These are phyloP conservation scores for Rhodomyrtus tomentosa DNA, from an alignment of 345 rosid species.

Conservation along the genomic window DNA sequence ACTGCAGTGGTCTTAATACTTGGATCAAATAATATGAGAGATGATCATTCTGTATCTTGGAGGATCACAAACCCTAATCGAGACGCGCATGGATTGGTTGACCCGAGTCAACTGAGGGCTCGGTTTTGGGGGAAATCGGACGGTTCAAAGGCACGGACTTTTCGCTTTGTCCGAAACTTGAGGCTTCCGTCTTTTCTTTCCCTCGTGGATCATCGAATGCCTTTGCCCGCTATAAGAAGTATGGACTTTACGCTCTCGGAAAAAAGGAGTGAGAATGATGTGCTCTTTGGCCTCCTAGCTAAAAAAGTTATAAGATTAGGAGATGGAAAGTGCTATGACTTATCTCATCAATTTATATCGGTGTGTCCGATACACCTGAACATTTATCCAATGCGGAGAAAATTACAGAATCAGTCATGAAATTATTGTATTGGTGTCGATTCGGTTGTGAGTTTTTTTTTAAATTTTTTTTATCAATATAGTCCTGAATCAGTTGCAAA, in stretches of 20 bases:
- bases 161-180: not conserved
- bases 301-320: not conserved
- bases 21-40: not conserved
- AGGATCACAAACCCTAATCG: not conserved
- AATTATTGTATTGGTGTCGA: rapidly evolving
- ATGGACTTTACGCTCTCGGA: not conserved
- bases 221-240: not conserved
- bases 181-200: not conserved
- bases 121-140: not conserved
- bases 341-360: not conserved
- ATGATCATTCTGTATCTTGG: not conserved
- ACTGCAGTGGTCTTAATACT: too few relatives aligned
- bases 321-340: not conserved
- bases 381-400: not conserved
- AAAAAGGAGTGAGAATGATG: not conserved
- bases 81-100: not conserved
- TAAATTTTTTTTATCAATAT: not conserved
- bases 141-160: not conserved
- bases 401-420: not conserved
- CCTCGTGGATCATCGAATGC: not conserved
- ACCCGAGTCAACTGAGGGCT: not conserved
- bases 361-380: not conserved
- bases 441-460: not conserved
- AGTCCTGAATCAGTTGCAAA: not conserved
- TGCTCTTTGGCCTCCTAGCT: not conserved